Evolutionary conservation across 1,284 basidiomycete species (phyloP).

Genomic region (Ceratobasidium sp.): DNA sequence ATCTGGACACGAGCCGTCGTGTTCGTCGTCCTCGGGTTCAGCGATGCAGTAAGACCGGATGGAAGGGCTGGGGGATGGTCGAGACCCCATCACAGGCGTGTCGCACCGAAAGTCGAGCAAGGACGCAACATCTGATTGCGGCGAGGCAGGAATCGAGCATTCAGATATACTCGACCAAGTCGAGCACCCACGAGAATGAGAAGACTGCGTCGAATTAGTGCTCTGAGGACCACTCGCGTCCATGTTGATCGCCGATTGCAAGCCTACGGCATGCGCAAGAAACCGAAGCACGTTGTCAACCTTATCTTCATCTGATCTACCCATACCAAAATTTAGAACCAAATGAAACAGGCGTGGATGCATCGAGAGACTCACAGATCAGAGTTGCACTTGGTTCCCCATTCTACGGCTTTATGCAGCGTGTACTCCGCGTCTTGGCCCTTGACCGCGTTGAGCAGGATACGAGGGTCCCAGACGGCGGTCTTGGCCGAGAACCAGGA

Average conservation of each 20-base stretch:
- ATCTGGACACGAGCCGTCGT: background rate
- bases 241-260: conserved; percentile 18
- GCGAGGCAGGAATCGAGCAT: conserved; percentile 22
- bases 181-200: conserved; percentile 28
- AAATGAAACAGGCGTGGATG: background rate
- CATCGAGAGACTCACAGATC: conserved; percentile 22
- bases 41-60: conserved; percentile 37
- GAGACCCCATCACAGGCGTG: conserved; percentile 14
- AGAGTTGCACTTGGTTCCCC: conserved; percentile 32
- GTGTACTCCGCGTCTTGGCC: conserved; percentile 6
- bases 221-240: conserved; percentile 18
- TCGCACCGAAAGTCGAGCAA: conserved; percentile 28
- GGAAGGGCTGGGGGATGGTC: conserved; percentile 31
- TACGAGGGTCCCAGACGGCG: conserved; percentile 37
- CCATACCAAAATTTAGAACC: background rate
- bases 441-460: conserved; percentile 28
- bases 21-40: conserved; percentile 28
- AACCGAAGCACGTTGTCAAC: conserved; percentile 38
- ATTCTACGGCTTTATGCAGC: conserved; percentile 37
- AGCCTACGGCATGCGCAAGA: conserved; percentile 30
- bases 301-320: conserved; percentile 30
- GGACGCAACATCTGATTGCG: conserved; percentile 21
- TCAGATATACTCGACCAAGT: conserved; percentile 31
- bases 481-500: conserved; percentile 39
- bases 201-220: background rate